Conservation (phyloP, 1,284 basidiomycete genomes). For the Marasmius sp. region DNA sequence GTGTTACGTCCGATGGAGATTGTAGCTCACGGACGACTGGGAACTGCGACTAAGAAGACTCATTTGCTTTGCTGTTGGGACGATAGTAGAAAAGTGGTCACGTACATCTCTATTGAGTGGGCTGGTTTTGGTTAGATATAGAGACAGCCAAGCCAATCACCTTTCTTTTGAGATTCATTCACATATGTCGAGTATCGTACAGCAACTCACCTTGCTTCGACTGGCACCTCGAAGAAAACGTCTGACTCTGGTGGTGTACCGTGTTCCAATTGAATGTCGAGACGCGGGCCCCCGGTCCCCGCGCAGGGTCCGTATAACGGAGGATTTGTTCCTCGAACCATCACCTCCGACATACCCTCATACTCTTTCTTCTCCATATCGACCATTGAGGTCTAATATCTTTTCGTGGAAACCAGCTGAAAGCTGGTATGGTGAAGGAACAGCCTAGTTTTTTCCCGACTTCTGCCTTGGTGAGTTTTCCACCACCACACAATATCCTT, state of each 20-base stretch:
- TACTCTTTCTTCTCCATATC: background rate
- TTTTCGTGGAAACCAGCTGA: background rate
- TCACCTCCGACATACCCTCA: background rate
- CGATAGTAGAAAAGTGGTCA: constrained; percentile 62
- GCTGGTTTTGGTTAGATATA: constrained; percentile 77
- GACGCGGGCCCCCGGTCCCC: background rate
- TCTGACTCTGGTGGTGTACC: no score
- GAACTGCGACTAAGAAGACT: constrained; percentile 97
- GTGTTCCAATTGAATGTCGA: no score
- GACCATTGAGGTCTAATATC: background rate
- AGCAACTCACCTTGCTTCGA: no score
- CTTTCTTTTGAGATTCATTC: no score
- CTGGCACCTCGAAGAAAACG: no score
- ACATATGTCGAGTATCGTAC: background rate
- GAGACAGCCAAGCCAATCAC: background rate
- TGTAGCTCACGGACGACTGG: constrained; percentile 92
- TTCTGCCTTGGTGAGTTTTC: constrained; percentile 56
- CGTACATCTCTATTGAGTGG: constrained; percentile 88
- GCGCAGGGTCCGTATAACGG: background rate
- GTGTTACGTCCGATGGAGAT: constrained; percentile 85
- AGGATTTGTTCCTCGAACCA: background rate
- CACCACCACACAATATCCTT: constrained; percentile 2
- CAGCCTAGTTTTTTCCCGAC: constrained; percentile 72
- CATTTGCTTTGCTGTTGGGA: constrained; percentile 91
- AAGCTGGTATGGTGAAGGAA: constrained; percentile 29